Conservation (phyloP, 1,284 basidiomycete genomes). For the Ganoderma boninense region DNA sequence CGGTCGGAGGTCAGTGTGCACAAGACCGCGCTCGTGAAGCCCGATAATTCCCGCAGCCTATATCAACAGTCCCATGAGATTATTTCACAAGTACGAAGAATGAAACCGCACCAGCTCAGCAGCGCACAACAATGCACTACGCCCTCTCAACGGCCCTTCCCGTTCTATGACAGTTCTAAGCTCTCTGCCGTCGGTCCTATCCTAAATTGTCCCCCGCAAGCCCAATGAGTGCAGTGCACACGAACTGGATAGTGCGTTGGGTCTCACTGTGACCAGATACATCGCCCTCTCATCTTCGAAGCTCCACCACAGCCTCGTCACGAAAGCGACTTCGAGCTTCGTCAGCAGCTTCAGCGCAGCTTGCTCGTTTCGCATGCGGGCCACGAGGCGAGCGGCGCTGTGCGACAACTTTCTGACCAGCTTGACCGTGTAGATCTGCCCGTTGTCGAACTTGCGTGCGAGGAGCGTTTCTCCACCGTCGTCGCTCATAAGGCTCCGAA, state of each 20-base stretch:
- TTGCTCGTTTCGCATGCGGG: constrained; percentile 60
- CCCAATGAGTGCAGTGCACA: background rate
- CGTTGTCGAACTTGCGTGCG: constrained; percentile 34
- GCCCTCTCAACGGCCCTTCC: constrained; percentile 29
- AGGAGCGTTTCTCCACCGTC: constrained; percentile 27
- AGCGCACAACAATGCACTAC: constrained; percentile 31
- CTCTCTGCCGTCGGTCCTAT: constrained; percentile 30
- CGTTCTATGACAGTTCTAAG: constrained; percentile 26
- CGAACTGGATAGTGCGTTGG: background rate
- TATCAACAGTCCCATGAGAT: background rate
- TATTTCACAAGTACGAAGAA: background rate
- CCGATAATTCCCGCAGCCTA: constrained; percentile 35
- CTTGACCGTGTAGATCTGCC: constrained; percentile 64
- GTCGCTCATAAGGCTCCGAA: constrained; percentile 17
- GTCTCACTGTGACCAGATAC: constrained; percentile 61
- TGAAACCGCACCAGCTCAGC: constrained; percentile 36
- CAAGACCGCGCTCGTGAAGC: constrained; percentile 39
- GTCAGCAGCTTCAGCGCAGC: constrained; percentile 65
- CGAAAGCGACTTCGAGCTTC: constrained; percentile 62
- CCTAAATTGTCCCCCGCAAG: constrained; percentile 20
- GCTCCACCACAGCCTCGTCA: constrained; percentile 67
- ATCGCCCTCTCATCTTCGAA: constrained; percentile 73
- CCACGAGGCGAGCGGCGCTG: constrained; percentile 46
- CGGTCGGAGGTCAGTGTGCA: constrained; percentile 58
- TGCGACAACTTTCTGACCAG: constrained; percentile 67